These are phyloP conservation scores for Ceratopteris richardii DNA, from an alignment of 75 land plant genomes.

Conservation along the genomic window DNA sequence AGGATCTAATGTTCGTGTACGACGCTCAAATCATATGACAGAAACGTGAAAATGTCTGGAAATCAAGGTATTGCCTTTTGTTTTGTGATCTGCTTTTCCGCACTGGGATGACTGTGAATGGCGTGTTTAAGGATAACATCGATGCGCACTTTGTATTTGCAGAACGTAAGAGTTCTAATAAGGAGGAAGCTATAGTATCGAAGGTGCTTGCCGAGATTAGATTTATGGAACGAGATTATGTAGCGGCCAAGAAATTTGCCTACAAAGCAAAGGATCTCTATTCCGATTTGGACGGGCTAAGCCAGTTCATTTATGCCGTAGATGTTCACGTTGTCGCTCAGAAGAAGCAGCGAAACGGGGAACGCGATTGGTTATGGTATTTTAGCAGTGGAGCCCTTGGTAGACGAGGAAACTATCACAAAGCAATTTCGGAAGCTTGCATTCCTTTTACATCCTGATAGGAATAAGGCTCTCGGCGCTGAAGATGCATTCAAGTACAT, in stretches of 20 bases:
- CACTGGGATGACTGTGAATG: no score
- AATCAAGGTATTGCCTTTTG: no score
- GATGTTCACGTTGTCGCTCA: slow-evolving; percentile 69
- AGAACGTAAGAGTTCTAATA: no score
- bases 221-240: slow-evolving; percentile 41
- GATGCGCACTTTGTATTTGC: no score
- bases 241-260: slow-evolving; percentile 62
- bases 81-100: no score
- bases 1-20: no score
- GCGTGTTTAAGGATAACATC: no score
- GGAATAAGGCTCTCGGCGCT: slow-evolving; percentile 75
- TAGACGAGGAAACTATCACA: slow-evolving; percentile 56
- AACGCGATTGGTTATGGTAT: slow-evolving; percentile 41
- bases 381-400: slow-evolving; percentile 47
- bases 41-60: no score
- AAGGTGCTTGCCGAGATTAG: slow-evolving; percentile 68
- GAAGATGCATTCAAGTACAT: slow-evolving; percentile 84
- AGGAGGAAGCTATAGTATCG: slow-evolving; percentile 66
- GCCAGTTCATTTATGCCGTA: slow-evolving; percentile 65
- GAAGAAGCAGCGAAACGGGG: slow-evolving; percentile 18
- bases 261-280: slow-evolving; percentile 56
- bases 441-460: slow-evolving; percentile 77
- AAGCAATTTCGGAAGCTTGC: slow-evolving; percentile 82
- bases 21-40: no score
- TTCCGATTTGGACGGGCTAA: slow-evolving; percentile 64